These are phyloP conservation scores for Arachnomyces sp. DNA, from an alignment of 2,329 filamentous ascomycete genomes.

Conservation along the genomic window DNA sequence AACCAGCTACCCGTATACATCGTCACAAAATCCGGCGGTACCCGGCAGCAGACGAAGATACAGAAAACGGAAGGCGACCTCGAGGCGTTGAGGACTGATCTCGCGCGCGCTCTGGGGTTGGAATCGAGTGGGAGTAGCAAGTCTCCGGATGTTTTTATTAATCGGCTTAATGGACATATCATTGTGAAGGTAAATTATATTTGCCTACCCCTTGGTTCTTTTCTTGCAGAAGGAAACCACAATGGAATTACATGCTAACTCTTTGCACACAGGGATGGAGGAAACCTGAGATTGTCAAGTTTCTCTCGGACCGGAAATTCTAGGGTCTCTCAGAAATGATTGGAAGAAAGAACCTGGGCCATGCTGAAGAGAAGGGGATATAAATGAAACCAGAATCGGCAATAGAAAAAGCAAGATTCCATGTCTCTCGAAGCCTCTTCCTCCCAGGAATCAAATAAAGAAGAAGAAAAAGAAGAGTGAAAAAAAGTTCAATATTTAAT, in stretches of 20 bases:
- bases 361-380: too few species aligned
- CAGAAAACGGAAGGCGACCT: constrained; percentile 73
- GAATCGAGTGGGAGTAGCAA: constrained; percentile 29
- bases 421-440: too few species aligned
- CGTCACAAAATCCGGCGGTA: constrained; percentile 65
- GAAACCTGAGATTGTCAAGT: constrained; percentile 42
- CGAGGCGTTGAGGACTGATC: constrained; percentile 54
- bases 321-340: constrained; percentile 16
- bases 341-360: too few species aligned
- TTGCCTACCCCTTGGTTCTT: not conserved
- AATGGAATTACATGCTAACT: not conserved
- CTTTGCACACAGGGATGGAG: constrained; percentile 38
- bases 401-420: too few species aligned
- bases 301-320: constrained; percentile 41
- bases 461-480: constrained; percentile 3
- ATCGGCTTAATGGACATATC: constrained; percentile 63
- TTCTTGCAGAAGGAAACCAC: constrained; percentile 8
- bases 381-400: too few species aligned
- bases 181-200: constrained; percentile 56
- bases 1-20: constrained; percentile 72
- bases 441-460: not conserved
- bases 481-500: constrained; percentile 14
- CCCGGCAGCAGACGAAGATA: constrained; percentile 64
- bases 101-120: constrained; percentile 54
- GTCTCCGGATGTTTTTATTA: constrained; percentile 41